phyloP scores from a whole-genome alignment of 768 basidiomycete genomes.

The Aureoboletus auriporus region DNA sequence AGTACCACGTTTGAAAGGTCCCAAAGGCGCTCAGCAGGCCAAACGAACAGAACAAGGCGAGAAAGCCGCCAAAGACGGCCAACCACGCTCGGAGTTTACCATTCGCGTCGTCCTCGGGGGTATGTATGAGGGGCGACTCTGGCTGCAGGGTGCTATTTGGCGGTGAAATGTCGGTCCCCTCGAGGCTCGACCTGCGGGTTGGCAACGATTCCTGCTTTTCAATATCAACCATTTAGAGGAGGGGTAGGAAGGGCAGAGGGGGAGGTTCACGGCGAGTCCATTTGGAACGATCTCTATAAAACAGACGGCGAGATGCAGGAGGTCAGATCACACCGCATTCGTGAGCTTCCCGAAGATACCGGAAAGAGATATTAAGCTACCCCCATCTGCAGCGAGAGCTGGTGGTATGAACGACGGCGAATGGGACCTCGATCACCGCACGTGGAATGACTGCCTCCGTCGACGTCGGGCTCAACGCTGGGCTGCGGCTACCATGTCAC shows the following conservation, averaged over 20 bases:
- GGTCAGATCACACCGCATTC: conserved; percentile 23
- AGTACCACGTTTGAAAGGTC: conserved; percentile 68
- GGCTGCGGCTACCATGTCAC: too few relatives aligned
- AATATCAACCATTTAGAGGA: conserved; percentile 23
- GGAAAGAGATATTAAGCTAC: conserved; percentile 18
- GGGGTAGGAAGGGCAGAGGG: conserved; percentile 13
- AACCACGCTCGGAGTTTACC: conserved; percentile 35
- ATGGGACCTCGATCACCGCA: too few relatives aligned
- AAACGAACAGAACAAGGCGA: conserved; percentile 66
- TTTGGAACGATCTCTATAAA: conserved; percentile 21
- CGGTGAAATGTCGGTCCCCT: conserved; percentile 19
- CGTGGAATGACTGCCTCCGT: too few relatives aligned
- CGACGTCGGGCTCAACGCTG: too few relatives aligned
- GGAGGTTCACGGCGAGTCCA: background rate
- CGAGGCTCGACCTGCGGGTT: conserved; percentile 18
- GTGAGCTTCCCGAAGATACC: conserved; percentile 19
- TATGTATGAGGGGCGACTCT: conserved; percentile 12
- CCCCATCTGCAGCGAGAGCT: background rate
- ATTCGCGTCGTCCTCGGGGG: background rate
- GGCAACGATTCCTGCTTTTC: conserved; percentile 26
- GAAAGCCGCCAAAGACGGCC: conserved; percentile 59
- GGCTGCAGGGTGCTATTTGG: conserved; percentile 22
- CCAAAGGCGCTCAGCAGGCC: conserved; percentile 73
- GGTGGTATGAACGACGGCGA: too few relatives aligned
- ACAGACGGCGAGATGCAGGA: conserved; percentile 8